phyloP scores from a whole-genome alignment of 129 eudicot genomes.

The Glebionis coronaria region DNA sequence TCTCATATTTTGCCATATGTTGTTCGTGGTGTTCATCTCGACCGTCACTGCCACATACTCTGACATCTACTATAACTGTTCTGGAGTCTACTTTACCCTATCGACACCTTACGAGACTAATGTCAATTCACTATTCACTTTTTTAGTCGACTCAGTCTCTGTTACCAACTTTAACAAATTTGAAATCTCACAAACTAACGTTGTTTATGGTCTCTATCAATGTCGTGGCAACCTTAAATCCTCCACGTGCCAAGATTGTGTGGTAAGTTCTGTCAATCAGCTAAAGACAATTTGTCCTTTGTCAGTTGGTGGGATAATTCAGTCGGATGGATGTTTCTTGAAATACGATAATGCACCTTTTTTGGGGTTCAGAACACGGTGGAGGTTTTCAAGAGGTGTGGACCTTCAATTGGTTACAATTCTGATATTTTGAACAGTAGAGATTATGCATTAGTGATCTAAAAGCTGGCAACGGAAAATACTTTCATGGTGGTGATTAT shows the following conservation, averaged over 20 bases:
- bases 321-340: slow-evolving; percentile 8
- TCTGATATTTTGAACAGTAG: slow-evolving; percentile 3
- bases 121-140: slow-evolving; percentile 58
- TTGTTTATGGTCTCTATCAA: neutral
- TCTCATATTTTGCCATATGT: no score
- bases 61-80: no score
- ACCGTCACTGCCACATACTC: no score
- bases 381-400: slow-evolving; percentile 2
- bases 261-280: slow-evolving; percentile 40
- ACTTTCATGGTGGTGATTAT: neutral
- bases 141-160: slow-evolving; percentile 56
- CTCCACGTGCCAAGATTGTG: slow-evolving; percentile 36
- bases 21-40: no score
- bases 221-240: neutral
- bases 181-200: neutral
- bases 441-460: neutral
- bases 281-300: slow-evolving; percentile 29
- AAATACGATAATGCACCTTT: neutral
- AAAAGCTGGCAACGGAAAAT: neutral
- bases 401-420: neutral
- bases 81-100: slow-evolving; percentile 28
- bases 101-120: slow-evolving; percentile 47
- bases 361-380: neutral
- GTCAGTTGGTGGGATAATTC: neutral
- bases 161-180: slow-evolving; percentile 22